Evolutionary conservation across 2,329 filamentous ascomycete species (phyloP).

Genomic region (Penicillium decumbens): DNA sequence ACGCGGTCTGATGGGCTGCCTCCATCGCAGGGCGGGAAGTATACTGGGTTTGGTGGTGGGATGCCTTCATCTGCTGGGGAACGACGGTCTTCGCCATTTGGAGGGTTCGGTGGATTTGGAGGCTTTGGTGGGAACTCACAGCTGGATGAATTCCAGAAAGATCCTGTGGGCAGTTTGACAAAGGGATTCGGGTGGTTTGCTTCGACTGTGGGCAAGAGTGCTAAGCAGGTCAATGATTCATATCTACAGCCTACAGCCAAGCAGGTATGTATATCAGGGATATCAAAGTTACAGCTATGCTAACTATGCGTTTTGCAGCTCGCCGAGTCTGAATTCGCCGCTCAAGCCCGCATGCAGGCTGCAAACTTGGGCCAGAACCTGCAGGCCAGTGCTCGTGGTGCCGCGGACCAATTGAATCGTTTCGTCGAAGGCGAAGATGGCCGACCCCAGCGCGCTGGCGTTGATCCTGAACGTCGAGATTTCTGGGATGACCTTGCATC

Average conservation of each 20-base stretch:
- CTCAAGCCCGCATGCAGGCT: constrained; percentile 60
- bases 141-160: constrained; percentile 84
- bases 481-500: constrained; percentile 92
- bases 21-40: constrained; percentile 90
- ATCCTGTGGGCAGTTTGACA: constrained; percentile 79
- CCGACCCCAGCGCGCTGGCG: constrained; percentile 43
- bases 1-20: constrained; percentile 66
- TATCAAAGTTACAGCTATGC: neutral
- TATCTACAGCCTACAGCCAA: constrained; percentile 91
- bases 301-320: constrained; percentile 49
- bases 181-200: constrained; percentile 96
- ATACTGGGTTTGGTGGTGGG: constrained; percentile 80
- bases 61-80: constrained; percentile 49
- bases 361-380: constrained; percentile 57
- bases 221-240: constrained; percentile 82
- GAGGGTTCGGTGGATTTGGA: constrained; percentile 21
- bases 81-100: constrained; percentile 20
- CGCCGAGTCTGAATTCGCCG: constrained; percentile 72
- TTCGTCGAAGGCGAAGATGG: constrained; percentile 74
- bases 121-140: constrained; percentile 53
- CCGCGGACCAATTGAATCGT: constrained; percentile 73
- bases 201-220: constrained; percentile 79
- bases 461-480: constrained; percentile 65
- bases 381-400: constrained; percentile 63
- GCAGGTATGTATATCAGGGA: constrained; percentile 53